phyloP scores from a whole-genome alignment of 2,329 filamentous ascomycete genomes.

The Venturia oleaginea region DNA sequence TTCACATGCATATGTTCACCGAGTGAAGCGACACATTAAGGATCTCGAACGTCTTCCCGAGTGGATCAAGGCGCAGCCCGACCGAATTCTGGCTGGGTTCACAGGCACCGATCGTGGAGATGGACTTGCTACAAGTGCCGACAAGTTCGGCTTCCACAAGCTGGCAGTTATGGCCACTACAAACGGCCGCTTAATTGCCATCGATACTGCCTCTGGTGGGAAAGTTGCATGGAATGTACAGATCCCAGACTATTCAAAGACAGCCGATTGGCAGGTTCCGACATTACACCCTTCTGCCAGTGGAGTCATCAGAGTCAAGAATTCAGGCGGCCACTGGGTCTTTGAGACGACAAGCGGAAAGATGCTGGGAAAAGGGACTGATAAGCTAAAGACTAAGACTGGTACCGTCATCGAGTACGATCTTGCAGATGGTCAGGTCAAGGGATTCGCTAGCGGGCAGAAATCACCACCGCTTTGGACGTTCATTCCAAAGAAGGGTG shows the following conservation, averaged over 20 bases:
- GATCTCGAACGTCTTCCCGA: slow-evolving; percentile 70
- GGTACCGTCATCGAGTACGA: slow-evolving; percentile 21
- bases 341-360: slow-evolving; percentile 12
- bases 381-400: background rate
- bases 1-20: slow-evolving; percentile 75
- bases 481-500: slow-evolving; percentile 56
- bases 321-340: background rate
- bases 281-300: slow-evolving; percentile 29
- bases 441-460: slow-evolving; percentile 22
- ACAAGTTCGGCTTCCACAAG: slow-evolving; percentile 85
- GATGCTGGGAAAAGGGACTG: slow-evolving; percentile 5
- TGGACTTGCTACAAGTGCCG: slow-evolving; percentile 46
- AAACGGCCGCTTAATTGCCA: slow-evolving; percentile 67
- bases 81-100: slow-evolving; percentile 50
- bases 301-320: slow-evolving; percentile 43
- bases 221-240: slow-evolving; percentile 66
- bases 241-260: slow-evolving; percentile 47
- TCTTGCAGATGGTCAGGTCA: slow-evolving; percentile 25
- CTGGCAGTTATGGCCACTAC: slow-evolving; percentile 71
- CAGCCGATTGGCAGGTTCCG: slow-evolving; percentile 48
- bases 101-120: slow-evolving; percentile 46
- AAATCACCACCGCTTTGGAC: slow-evolving; percentile 49
- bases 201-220: slow-evolving; percentile 69
- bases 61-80: slow-evolving; percentile 61
- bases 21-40: slow-evolving; percentile 68